phyloP scores from a whole-genome alignment of 139 green algal genomes.

The Volvox reticuliferus region DNA sequence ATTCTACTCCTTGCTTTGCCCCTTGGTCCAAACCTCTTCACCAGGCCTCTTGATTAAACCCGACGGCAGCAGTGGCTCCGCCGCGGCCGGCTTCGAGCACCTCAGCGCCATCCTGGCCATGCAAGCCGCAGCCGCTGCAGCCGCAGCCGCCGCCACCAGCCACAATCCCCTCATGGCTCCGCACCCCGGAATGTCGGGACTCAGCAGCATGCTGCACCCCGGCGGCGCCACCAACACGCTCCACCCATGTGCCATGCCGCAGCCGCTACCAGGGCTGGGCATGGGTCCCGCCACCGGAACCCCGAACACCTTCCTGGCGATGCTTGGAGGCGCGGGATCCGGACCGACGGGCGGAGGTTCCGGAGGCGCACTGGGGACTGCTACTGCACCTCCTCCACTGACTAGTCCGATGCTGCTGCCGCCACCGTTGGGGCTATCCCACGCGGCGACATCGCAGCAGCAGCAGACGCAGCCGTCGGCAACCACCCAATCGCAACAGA shows the following conservation, averaged over 20 bases:
- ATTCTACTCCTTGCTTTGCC: background rate
- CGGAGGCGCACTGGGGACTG: background rate
- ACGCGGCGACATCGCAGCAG: background rate
- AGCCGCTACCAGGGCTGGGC: background rate
- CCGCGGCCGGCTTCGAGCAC: background rate
- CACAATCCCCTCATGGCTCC: background rate
- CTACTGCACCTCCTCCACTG: background rate
- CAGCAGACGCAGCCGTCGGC: background rate
- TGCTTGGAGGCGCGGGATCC: background rate
- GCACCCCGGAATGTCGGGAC: background rate
- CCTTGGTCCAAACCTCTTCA: background rate
- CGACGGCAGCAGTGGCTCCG: background rate
- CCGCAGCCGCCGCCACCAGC: background rate
- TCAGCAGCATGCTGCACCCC: background rate
- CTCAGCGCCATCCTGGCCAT: constrained; percentile 14
- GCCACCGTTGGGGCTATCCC: background rate
- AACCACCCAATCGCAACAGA: background rate
- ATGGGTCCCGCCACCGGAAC: background rate
- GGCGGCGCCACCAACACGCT: too few species aligned
- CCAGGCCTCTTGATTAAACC: constrained; percentile 7
- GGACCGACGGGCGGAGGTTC: background rate
- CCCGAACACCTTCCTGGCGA: constrained; percentile 21
- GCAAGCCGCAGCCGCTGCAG: constrained; percentile 1
- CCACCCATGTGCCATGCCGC: background rate
- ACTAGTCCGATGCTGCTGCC: background rate